These are phyloP conservation scores for Pleurotus djamor DNA, from an alignment of 768 basidiomycete genomes.

Conservation along the genomic window DNA sequence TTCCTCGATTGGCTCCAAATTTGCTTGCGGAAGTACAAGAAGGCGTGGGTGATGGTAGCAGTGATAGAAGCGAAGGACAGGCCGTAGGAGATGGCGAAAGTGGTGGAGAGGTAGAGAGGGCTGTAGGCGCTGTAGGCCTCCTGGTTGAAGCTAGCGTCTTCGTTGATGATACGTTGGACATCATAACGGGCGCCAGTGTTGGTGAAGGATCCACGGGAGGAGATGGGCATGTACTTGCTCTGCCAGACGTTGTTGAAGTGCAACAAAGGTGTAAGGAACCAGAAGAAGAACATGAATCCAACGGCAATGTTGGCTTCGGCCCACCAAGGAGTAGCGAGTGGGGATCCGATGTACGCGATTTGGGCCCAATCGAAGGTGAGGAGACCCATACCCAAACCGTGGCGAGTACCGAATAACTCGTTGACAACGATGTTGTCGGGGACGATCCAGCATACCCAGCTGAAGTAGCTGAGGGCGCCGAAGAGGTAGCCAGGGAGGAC, in stretches of 20 bases:
- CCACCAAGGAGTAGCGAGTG: constrained; percentile 83
- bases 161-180: constrained; percentile 51
- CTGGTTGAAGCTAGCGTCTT: constrained; percentile 53
- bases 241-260: constrained; percentile 72
- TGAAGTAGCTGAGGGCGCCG: constrained; percentile 60
- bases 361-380: constrained; percentile 81
- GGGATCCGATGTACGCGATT: constrained; percentile 67
- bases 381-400: constrained; percentile 63
- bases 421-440: constrained; percentile 69
- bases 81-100: constrained; percentile 79
- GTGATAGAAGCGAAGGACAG: constrained; percentile 84
- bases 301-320: constrained; percentile 67
- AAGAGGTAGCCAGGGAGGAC: constrained; percentile 76
- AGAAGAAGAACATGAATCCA: constrained; percentile 71
- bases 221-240: constrained; percentile 59
- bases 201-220: constrained; percentile 64
- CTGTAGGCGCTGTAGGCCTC: constrained; percentile 54
- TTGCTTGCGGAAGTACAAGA: constrained; percentile 76
- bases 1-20: constrained; percentile 71
- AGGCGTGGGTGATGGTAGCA: constrained; percentile 67
- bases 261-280: constrained; percentile 61
- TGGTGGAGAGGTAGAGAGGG: constrained; percentile 64
- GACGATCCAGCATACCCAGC: constrained; percentile 62
- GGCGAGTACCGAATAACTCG: constrained; percentile 68
- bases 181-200: constrained; percentile 60